phyloP scores from a whole-genome alignment of 176 grass and related monocot species.

The Avena insularis region DNA sequence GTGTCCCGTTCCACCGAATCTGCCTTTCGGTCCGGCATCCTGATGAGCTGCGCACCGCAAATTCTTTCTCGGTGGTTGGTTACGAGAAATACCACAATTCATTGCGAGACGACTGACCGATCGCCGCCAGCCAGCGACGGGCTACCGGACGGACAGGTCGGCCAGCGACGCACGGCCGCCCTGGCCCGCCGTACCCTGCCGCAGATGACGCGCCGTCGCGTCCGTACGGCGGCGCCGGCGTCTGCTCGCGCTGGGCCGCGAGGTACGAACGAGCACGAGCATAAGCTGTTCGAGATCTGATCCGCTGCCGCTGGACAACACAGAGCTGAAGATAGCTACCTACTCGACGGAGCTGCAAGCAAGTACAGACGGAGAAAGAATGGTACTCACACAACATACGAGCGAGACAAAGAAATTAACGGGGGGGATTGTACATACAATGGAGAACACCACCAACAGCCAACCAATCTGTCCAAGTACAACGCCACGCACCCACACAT shows the following conservation, averaged over 20 bases:
- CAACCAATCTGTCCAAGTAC: conserved; percentile 57
- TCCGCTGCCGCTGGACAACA: not conserved
- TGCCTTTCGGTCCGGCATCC: not conserved
- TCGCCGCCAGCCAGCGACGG: not conserved
- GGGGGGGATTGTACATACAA: conserved; percentile 14
- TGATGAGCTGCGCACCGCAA: not conserved
- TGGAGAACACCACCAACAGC: conserved; percentile 19
- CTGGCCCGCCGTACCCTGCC: conserved; percentile 6
- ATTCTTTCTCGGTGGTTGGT: not conserved
- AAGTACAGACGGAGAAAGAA: not conserved
- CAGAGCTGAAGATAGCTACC: not conserved
- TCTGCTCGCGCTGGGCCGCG: not conserved
- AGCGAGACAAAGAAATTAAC: not conserved
- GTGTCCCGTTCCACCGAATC: not conserved
- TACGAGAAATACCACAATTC: too few relatives aligned
- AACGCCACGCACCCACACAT: conserved; percentile 28
- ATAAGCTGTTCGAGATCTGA: not conserved
- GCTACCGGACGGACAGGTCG: not conserved
- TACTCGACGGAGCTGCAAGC: not conserved
- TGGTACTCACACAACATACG: not conserved
- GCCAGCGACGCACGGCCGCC: not conserved
- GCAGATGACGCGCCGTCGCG: not conserved
- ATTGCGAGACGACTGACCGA: not conserved
- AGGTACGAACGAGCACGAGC: conserved; percentile 2
- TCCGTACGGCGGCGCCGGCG: not conserved